phyloP scores from a whole-genome alignment of 2,329 filamentous ascomycete genomes.

The Aspergillus alliaceus region DNA sequence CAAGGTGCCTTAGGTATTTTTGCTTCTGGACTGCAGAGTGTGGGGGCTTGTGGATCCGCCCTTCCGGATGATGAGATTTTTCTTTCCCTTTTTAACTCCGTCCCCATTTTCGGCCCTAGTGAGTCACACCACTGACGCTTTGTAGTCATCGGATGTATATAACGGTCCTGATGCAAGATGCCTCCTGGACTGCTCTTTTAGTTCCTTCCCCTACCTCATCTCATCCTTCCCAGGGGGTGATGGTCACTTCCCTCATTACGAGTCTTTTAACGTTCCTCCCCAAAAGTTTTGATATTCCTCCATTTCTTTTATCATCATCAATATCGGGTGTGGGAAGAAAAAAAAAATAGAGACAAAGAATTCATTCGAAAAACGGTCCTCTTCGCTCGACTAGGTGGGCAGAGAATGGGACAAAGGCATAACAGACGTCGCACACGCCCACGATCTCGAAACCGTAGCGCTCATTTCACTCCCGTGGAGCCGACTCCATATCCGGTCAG shows the following conservation, averaged over 20 bases:
- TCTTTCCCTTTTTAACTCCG: conserved; percentile 9
- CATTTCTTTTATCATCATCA: conserved; percentile 4
- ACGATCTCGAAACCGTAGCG: conserved; percentile 37
- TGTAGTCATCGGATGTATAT: conserved; percentile 10
- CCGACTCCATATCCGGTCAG: conserved; percentile 19
- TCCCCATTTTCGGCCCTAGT: conserved; percentile 19
- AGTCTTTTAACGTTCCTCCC: conserved; percentile 16
- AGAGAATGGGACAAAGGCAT: conserved; percentile 48
- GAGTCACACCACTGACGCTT: conserved; percentile 26
- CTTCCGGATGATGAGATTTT: conserved; percentile 12
- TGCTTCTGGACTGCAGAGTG: conserved; percentile 12
- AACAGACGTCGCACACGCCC: conserved; percentile 47
- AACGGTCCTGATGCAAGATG: neutral
- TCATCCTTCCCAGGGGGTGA: conserved; percentile 38
- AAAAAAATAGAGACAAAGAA: conserved; percentile 7
- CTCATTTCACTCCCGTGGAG: conserved; percentile 21
- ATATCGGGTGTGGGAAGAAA: neutral
- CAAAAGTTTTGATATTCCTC: conserved; percentile 7
- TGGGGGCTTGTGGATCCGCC: conserved; percentile 12
- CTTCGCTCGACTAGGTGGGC: conserved; percentile 4
- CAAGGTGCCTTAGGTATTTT: conserved; percentile 7
- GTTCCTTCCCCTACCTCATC: conserved; percentile 29
- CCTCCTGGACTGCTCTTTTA: conserved; percentile 8
- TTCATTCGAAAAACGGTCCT: neutral
- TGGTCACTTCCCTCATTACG: conserved; percentile 35